A percentile compares a stretch with the other conserved stretches of the same genome.
Conservation (phyloP, 1,284 basidiomycete species). For the Trametes versicolor region DNA sequence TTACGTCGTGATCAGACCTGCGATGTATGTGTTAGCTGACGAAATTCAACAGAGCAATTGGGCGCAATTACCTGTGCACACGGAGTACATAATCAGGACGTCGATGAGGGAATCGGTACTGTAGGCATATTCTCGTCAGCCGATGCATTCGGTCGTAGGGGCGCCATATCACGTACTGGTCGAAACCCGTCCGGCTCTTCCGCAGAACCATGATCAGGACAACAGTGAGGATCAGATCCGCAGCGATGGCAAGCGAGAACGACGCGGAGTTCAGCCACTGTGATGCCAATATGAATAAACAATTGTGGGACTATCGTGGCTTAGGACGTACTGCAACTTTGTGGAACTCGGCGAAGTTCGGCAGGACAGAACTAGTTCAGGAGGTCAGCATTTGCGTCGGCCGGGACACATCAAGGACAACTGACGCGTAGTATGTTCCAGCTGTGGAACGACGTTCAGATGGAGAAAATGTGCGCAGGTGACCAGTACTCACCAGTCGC, state of each 20-base stretch:
- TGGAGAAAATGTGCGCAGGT: background rate
- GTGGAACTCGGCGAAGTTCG: constrained; percentile 18
- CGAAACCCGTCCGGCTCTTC: constrained; percentile 16
- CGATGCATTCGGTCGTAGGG: background rate
- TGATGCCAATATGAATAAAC: background rate
- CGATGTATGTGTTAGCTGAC: background rate
- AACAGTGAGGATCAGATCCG: constrained; percentile 16
- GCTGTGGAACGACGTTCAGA: constrained; percentile 2
- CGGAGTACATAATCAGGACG: constrained; percentile 15
- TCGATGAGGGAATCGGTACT: constrained; percentile 24
- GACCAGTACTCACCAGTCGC: background rate
- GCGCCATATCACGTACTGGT: background rate
- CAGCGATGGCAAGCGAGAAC: constrained; percentile 13
- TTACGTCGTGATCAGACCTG: background rate
- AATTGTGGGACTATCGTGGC: background rate
- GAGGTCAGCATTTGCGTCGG: background rate
- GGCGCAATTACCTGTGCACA: constrained; percentile 17
- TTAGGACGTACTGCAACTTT: constrained; percentile 7
- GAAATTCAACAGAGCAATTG: background rate
- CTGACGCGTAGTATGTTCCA: constrained; percentile 19
- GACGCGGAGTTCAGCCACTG: constrained; percentile 23
- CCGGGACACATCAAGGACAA: background rate
- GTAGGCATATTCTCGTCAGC: background rate
- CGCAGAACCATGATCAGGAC: constrained; percentile 17
- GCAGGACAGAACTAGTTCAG: constrained; percentile 13